Conservation (phyloP, 208 protist species). For the Porcisia hertigi region DNA sequence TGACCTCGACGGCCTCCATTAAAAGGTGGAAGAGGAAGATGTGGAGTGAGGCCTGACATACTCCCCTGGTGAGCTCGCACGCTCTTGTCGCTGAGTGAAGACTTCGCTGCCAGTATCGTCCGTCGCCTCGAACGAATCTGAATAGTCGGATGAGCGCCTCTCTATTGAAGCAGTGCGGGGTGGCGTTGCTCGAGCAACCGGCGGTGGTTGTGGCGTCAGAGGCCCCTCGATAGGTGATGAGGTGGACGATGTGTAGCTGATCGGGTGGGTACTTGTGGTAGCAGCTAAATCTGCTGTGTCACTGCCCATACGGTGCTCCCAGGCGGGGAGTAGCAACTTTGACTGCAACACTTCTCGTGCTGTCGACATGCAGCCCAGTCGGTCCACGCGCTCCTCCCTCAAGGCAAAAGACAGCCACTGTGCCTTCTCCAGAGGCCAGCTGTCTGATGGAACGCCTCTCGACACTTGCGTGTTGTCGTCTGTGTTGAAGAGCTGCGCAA, state of each 20-base stretch:
- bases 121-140: constrained; percentile 11
- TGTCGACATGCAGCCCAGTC: constrained; percentile 26
- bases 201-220: not conserved
- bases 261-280: not conserved
- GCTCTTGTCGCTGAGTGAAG: not conserved
- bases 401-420: constrained; percentile 13
- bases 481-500: constrained; percentile 35
- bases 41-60: not conserved
- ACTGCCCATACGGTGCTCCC: constrained; percentile 28
- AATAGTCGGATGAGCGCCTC: constrained; percentile 1
- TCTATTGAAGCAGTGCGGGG: not conserved
- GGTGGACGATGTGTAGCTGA: not conserved
- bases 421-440: constrained; percentile 28
- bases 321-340: constrained; percentile 16
- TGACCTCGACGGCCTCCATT: not conserved
- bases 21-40: not conserved
- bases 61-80: not conserved
- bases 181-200: not conserved
- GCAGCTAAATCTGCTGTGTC: constrained; percentile 1
- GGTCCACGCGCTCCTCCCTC: constrained; percentile 15
- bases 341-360: constrained; percentile 25
- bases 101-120: constrained; percentile 2
- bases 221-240: not conserved
- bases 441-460: constrained; percentile 13
- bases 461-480: not conserved